Conservation (phyloP, 495 filamentous ascomycete genomes). For the Cercophora newfieldiana region DNA sequence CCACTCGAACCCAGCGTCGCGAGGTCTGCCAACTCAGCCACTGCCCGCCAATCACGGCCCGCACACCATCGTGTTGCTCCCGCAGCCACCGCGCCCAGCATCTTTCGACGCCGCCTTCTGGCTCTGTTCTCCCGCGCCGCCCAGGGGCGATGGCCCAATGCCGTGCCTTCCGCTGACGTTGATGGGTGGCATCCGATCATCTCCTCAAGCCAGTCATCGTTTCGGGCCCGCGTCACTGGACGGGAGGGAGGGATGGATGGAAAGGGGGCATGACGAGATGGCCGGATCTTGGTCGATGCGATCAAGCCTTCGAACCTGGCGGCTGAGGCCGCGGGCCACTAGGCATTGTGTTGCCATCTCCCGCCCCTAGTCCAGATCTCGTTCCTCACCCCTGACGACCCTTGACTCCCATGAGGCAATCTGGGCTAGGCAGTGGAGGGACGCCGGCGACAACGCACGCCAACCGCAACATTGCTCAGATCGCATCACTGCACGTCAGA, state of each 20-base stretch:
- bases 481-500: slow-evolving; percentile 19
- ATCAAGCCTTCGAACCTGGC: slow-evolving; percentile 3
- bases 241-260: slow-evolving; percentile 1
- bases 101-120: slow-evolving; percentile 15
- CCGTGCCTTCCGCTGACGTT: slow-evolving; percentile 6
- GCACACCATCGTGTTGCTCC: slow-evolving; percentile 27
- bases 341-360: background rate
- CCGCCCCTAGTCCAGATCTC: slow-evolving; percentile 6
- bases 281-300: slow-evolving; percentile 8
- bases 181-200: slow-evolving; percentile 14
- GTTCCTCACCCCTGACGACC: slow-evolving; percentile 4
- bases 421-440: slow-evolving; percentile 3
- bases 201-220: slow-evolving; percentile 7
- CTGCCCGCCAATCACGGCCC: slow-evolving; percentile 28
- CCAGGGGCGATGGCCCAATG: slow-evolving; percentile 24
- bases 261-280: slow-evolving; percentile 8
- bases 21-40: slow-evolving; percentile 33
- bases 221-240: background rate
- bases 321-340: slow-evolving; percentile 4
- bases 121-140: slow-evolving; percentile 18
- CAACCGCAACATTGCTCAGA: slow-evolving; percentile 8
- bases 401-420: background rate
- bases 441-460: slow-evolving; percentile 4
- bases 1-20: slow-evolving; percentile 22
- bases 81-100: slow-evolving; percentile 17